Base-by-base conservation (phyloP, 2,329 filamentous ascomycete genomes). In the Botryotinia calthae region DNA sequence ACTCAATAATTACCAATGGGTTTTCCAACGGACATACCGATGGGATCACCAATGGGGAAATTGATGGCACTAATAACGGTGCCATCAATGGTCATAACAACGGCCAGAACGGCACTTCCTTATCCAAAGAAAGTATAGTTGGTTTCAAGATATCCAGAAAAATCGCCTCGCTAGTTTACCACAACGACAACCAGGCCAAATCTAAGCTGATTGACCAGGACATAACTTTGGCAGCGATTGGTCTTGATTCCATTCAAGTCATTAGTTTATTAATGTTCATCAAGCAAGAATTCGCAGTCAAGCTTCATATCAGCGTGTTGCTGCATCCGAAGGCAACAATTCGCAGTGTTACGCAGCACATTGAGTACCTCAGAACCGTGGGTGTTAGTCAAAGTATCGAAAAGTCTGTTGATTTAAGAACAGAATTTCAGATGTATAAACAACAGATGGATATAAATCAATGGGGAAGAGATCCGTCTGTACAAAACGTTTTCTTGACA, bases 401-500 rank as follows among this genome's bases (percentile, higher is more conserved):
- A 54, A 59, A 51, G 6, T n/a, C 42, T 37, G 63, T 73, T 5
- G 70, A 73, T 51, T 34, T 73, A 7, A 63, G 34, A 51, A 56
- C 62, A 18, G 61, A 73, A 25, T 63, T 73, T 14, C 62, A 72
- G 44, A 64, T 37, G 18, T 70, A 71, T n/a, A 68, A 68, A 48
- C 48, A 34, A 44, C 69, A 72, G 51, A 72, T 68, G 31, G 28
- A 22, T 46, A n/a, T 9, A 54, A 63, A 70, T 25, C 34, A 37
- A 16, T 71, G 46, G 46, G 46, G 69, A 20, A 44, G 44, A 59
- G 63, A 54, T 16, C 62, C 51, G 37, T 68, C 34, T 4, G 34
- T 72, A 22, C 62, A 74, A 51, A 70, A 71, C 62, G 69, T 78
- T 25, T 63, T 84, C 4, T 71, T 85, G 4, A 85, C 83, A 0